These are phyloP conservation scores for Mantamonas sphyraenae DNA, from an alignment of 78 protist genomes.

Conservation along the genomic window DNA sequence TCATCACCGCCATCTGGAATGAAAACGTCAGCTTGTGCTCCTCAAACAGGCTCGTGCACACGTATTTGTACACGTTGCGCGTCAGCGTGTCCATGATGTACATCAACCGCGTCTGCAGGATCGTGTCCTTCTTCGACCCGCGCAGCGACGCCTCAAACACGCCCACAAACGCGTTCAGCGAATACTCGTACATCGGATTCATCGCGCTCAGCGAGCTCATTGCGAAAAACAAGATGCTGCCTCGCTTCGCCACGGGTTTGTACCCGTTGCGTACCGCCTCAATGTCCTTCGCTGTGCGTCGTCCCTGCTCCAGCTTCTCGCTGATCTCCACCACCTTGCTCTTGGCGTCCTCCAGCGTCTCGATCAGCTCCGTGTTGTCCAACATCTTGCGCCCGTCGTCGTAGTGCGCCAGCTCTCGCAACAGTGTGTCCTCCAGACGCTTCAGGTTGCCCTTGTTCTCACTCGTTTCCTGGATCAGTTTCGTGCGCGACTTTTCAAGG, in stretches of 20 bases:
- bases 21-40: conserved; percentile 70
- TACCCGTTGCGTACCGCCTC: conserved; percentile 45
- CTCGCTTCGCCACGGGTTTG: conserved; percentile 76
- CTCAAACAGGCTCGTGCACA: conserved; percentile 77
- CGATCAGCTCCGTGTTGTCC: conserved; percentile 73
- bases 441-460: conserved; percentile 50
- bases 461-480: conserved; percentile 44
- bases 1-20: conserved; percentile 56
- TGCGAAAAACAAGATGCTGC: conserved; percentile 75
- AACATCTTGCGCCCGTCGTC: conserved; percentile 72
- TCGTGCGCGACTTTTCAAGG: conserved; percentile 35
- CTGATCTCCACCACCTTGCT: conserved; percentile 46
- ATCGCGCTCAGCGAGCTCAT: conserved; percentile 50
- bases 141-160: conserved; percentile 58
- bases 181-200: conserved; percentile 79
- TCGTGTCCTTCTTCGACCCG: conserved; percentile 1
- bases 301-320: conserved; percentile 51
- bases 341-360: conserved; percentile 73
- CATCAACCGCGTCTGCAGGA: conserved; percentile 42
- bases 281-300: conserved; percentile 46
- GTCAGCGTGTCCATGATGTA: conserved; percentile 66
- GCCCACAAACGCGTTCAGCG: conserved; percentile 65
- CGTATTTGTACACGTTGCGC: conserved; percentile 51
- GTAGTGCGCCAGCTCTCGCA: conserved; percentile 57
- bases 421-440: conserved; percentile 80